Evolutionary conservation across 2,329 filamentous ascomycete genomes (phyloP).

Genomic region (Diaporthe sp.): DNA sequence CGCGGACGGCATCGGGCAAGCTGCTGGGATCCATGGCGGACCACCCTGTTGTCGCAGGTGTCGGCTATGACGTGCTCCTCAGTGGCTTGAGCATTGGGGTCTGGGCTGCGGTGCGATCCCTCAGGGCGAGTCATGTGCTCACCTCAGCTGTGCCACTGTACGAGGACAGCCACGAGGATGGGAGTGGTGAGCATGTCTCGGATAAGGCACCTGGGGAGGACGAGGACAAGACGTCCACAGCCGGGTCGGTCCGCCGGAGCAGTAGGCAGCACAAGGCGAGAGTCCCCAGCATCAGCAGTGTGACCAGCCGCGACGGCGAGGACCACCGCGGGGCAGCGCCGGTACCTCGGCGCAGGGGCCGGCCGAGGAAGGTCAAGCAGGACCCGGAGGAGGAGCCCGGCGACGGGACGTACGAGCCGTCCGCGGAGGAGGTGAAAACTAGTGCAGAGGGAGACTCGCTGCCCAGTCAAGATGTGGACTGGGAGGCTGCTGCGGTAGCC

Average conservation of each 20-base stretch:
- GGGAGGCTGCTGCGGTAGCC: conserved; percentile 57
- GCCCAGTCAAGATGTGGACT: conserved; percentile 53
- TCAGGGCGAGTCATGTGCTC: conserved; percentile 62
- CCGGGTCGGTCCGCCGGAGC: conserved; percentile 36
- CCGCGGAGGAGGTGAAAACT: conserved; percentile 43
- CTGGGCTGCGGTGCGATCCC: conserved; percentile 66
- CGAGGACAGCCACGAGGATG: conserved; percentile 7
- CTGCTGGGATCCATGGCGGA: conserved; percentile 62
- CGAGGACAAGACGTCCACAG: neutral
- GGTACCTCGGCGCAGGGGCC: conserved; percentile 39
- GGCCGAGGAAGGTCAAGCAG: conserved; percentile 41
- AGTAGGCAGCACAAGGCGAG: conserved; percentile 24
- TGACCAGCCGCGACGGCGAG: conserved; percentile 26
- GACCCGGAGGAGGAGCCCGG: conserved; percentile 39
- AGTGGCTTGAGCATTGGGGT: conserved; percentile 62
- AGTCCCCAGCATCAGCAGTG: conserved; percentile 11
- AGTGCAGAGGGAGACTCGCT: conserved; percentile 53
- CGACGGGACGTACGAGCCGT: conserved; percentile 52
- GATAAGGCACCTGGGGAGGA: conserved; percentile 22
- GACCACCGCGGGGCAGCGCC: conserved; percentile 24
- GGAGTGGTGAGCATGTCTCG: neutral
- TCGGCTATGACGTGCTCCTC: conserved; percentile 68
- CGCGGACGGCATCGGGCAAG: conserved; percentile 55
- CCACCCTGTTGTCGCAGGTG: conserved; percentile 67
- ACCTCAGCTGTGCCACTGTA: conserved; percentile 47